phyloP scores from a whole-genome alignment of 352 stramenopile genomes.

The Phytophthora agathidicida region DNA sequence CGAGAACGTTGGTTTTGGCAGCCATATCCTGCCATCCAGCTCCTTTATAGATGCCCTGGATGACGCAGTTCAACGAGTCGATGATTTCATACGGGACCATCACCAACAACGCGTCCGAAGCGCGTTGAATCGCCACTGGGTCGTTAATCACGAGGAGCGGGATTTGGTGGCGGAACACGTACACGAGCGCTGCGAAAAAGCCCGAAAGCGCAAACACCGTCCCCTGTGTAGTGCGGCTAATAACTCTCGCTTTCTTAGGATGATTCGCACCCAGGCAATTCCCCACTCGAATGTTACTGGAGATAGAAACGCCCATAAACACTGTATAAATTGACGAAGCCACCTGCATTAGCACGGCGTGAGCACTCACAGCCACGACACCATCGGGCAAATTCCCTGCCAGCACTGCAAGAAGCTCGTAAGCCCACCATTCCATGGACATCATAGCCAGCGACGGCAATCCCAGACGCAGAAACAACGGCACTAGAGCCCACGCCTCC shows the following conservation, averaged over 20 bases:
- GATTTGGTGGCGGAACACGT: constrained; percentile 52
- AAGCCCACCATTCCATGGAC: constrained; percentile 82
- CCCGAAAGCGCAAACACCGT: constrained; percentile 50
- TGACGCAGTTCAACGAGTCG: constrained; percentile 74
- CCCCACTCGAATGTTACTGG: constrained; percentile 77
- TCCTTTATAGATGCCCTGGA: constrained; percentile 83
- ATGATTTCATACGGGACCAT: constrained; percentile 79
- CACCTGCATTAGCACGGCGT: constrained; percentile 79
- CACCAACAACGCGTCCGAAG: constrained; percentile 60
- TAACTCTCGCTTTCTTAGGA: constrained; percentile 62
- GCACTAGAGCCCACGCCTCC: constrained; percentile 41
- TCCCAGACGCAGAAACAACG: constrained; percentile 60
- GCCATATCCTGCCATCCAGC: constrained; percentile 69
- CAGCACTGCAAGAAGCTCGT: constrained; percentile 72
- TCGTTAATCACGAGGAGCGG: constrained; percentile 63
- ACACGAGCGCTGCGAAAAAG: constrained; percentile 45
- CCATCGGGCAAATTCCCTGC: constrained; percentile 72
- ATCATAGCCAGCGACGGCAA: constrained; percentile 65
- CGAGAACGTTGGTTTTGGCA: constrained; percentile 77
- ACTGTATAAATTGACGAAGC: constrained; percentile 70
- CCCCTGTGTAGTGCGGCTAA: constrained; percentile 49
- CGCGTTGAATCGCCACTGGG: constrained; percentile 47
- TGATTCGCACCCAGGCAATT: constrained; percentile 85
- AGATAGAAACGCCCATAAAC: constrained; percentile 70
- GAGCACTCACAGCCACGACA: constrained; percentile 74